phyloP scores from a whole-genome alignment of 768 basidiomycete genomes.

The Psilocybe cyanescens region DNA sequence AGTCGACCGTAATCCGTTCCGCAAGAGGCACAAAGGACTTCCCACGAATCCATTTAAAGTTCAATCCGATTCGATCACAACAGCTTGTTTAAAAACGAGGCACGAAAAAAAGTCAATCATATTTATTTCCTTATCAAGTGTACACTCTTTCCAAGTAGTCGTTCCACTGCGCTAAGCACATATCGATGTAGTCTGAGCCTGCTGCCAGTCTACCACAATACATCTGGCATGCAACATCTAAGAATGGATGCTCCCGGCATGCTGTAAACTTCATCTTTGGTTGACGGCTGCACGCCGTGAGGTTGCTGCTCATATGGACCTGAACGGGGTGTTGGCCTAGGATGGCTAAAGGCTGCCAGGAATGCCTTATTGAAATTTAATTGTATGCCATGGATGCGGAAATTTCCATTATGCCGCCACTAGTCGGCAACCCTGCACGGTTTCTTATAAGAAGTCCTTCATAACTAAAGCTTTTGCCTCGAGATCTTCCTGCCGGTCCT shows the following conservation, averaged over 20 bases:
- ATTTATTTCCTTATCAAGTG: not conserved
- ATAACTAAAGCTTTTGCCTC: not conserved
- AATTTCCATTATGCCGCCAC: slow-evolving; percentile 7
- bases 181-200: too few relatives aligned
- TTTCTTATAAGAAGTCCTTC: not conserved
- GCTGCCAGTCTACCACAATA: too few relatives aligned
- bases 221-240: too few relatives aligned
- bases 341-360: not conserved
- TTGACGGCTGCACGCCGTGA: too few relatives aligned
- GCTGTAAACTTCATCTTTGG: too few relatives aligned
- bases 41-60: too few relatives aligned
- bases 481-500: slow-evolving; percentile 3
- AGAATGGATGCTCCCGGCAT: too few relatives aligned
- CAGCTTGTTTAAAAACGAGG: not conserved
- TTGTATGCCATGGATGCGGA: not conserved
- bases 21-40: too few relatives aligned
- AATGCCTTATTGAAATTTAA: not conserved
- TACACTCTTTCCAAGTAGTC: not conserved
- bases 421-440: slow-evolving; percentile 13
- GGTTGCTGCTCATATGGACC: too few relatives aligned
- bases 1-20: too few relatives aligned
- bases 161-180: not conserved
- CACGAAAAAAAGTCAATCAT: not conserved
- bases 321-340: not conserved
- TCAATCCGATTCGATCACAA: not conserved